These are phyloP conservation scores for Jackrogersella multiformis DNA, from an alignment of 495 filamentous ascomycete genomes.

Conservation along the genomic window DNA sequence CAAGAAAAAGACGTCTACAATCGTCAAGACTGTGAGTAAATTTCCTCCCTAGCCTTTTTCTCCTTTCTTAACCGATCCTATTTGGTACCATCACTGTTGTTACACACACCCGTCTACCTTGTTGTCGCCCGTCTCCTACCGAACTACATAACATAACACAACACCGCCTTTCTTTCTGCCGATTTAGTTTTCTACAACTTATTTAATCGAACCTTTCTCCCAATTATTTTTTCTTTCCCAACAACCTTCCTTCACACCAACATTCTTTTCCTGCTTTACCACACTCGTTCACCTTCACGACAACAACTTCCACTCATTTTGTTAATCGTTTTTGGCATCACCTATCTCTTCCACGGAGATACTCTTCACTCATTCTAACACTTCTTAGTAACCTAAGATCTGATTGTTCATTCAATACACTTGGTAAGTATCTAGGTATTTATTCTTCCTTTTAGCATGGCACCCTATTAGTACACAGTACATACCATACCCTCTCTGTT, in stretches of 20 bases:
- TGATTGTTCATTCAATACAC: neutral
- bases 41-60: neutral
- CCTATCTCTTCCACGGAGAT: neutral
- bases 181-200: neutral
- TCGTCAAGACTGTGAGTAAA: neutral
- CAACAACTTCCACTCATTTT: neutral
- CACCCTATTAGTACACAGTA: neutral
- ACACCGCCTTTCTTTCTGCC: neutral
- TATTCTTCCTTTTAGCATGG: neutral
- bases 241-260: neutral
- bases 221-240: neutral
- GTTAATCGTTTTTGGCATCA: neutral
- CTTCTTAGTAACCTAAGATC: neutral
- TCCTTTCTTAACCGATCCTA: neutral
- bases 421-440: slow-evolving; percentile 6
- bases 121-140: neutral
- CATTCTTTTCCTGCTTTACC: neutral
- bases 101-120: neutral
- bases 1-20: neutral
- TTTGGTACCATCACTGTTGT: neutral
- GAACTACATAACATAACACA: neutral
- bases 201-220: no score
- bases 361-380: neutral
- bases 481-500: neutral
- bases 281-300: slow-evolving; percentile 1